Evolutionary conservation across 169 alveolate genomes (phyloP).

Genomic region (Eimeria sp.): DNA sequence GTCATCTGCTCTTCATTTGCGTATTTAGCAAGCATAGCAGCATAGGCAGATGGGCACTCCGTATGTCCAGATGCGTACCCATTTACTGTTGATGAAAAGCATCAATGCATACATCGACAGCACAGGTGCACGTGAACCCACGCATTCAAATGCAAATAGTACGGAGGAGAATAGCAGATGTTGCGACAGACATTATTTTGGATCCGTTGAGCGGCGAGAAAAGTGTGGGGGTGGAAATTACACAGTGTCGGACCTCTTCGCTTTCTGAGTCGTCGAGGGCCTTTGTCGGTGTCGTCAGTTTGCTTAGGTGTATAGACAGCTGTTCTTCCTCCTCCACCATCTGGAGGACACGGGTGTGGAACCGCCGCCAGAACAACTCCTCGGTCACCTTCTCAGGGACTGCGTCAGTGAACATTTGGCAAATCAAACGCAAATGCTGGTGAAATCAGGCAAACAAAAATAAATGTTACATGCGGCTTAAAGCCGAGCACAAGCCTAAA

Average conservation of each 20-base stretch:
- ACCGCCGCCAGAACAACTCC: slow-evolving; percentile 17
- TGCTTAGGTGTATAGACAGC: neutral
- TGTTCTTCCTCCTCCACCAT: neutral
- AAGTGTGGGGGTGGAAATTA: neutral
- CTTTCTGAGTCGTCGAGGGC: slow-evolving; percentile 4
- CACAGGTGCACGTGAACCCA: neutral
- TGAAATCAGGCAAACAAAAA: neutral
- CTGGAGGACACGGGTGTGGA: neutral
- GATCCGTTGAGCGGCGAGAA: neutral
- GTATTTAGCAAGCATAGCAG: neutral
- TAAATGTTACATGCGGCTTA: neutral
- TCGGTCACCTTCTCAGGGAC: neutral
- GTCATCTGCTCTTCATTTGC: neutral
- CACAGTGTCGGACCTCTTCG: neutral
- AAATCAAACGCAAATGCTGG: neutral
- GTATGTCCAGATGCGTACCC: neutral
- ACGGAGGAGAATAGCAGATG: neutral
- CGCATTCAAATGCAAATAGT: neutral
- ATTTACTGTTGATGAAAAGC: neutral
- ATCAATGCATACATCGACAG: neutral
- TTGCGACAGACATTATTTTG: neutral
- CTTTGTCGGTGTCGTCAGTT: neutral
- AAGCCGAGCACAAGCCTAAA: neutral
- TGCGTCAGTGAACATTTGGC: neutral
- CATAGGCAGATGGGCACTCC: neutral